phyloP scores from a whole-genome alignment of 2,329 filamentous ascomycete genomes.

The Trichoderma gracile region DNA sequence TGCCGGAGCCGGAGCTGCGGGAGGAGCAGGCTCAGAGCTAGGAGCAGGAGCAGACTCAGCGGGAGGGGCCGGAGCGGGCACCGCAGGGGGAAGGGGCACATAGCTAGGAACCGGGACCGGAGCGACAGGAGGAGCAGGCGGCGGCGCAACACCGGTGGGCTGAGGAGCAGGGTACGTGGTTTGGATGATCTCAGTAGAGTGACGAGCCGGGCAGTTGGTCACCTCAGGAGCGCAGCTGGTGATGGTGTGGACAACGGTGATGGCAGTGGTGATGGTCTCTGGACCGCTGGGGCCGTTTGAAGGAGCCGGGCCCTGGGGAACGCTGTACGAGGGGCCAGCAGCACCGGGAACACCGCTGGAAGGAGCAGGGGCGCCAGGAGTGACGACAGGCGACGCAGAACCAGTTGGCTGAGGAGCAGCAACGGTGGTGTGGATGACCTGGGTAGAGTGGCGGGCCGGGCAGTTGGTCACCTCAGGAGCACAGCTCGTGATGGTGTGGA shows the following conservation, averaged over 20 bases:
- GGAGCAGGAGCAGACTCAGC: not conserved
- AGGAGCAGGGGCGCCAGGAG: not conserved
- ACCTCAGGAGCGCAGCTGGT: constrained; percentile 44
- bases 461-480: constrained; percentile 45
- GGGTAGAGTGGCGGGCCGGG: constrained; percentile 37
- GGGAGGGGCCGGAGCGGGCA: not conserved
- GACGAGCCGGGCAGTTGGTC: constrained; percentile 23
- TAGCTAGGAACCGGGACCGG: not conserved
- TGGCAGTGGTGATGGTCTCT: constrained; percentile 37
- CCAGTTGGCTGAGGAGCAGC: constrained; percentile 42
- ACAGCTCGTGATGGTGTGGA: constrained; percentile 59
- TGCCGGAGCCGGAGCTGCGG: not conserved
- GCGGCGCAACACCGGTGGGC: constrained; percentile 17
- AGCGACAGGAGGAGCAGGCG: not conserved
- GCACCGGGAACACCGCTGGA: not conserved
- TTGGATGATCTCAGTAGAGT: constrained; percentile 28
- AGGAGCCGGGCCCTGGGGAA: not conserved
- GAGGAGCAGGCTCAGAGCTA: not conserved
- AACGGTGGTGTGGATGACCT: constrained; percentile 37
- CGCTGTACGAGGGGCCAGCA: too few relatives aligned
- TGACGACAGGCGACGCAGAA: constrained; percentile 37
- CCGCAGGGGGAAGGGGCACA: not conserved
- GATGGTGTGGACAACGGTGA: constrained; percentile 58
- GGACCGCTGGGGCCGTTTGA: constrained; percentile 10
- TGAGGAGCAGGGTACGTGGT: constrained; percentile 29